These are phyloP conservation scores for Penicillium crustosum DNA, from an alignment of 2,329 filamentous ascomycete species.

Conservation along the genomic window DNA sequence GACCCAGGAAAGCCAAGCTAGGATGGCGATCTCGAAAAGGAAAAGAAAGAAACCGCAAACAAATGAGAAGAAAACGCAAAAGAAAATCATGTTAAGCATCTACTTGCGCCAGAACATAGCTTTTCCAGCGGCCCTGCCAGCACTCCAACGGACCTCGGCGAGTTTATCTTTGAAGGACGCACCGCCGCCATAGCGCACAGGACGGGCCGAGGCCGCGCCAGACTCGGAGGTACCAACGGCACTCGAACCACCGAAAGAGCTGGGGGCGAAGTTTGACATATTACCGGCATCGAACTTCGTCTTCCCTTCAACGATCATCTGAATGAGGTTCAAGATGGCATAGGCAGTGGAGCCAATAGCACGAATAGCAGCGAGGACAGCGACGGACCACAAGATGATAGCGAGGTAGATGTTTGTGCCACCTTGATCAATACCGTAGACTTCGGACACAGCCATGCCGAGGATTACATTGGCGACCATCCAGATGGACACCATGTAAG, in stretches of 20 bases:
- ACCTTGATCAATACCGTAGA: conserved; percentile 70
- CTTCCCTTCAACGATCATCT: conserved; percentile 82
- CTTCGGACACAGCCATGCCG: conserved; percentile 88
- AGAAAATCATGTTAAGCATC: conserved; percentile 7
- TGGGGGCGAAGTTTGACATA: conserved; percentile 29
- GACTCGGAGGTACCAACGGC: conserved; percentile 22
- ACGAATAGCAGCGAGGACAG: conserved; percentile 80
- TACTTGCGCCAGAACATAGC: conserved; percentile 44
- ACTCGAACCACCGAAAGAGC: conserved; percentile 25
- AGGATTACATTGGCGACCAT: conserved; percentile 89
- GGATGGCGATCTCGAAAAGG: not conserved
- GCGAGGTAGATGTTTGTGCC: conserved; percentile 85
- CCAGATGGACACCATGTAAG: conserved; percentile 97
- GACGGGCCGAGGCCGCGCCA: conserved; percentile 14
- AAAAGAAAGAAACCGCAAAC: not conserved
- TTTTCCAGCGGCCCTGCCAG: conserved; percentile 35
- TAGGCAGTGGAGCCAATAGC: conserved; percentile 80
- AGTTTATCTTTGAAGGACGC: conserved; percentile 38
- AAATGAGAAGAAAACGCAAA: not conserved
- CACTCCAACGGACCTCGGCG: conserved; percentile 37
- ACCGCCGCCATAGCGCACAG: conserved; percentile 33
- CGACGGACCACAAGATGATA: conserved; percentile 92
- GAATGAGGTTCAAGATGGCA: conserved; percentile 77
- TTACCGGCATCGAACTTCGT: conserved; percentile 57
- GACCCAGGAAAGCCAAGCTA: not conserved